Conservation (phyloP, 306 rosid species). For the Begonia fuchsioides region DNA sequence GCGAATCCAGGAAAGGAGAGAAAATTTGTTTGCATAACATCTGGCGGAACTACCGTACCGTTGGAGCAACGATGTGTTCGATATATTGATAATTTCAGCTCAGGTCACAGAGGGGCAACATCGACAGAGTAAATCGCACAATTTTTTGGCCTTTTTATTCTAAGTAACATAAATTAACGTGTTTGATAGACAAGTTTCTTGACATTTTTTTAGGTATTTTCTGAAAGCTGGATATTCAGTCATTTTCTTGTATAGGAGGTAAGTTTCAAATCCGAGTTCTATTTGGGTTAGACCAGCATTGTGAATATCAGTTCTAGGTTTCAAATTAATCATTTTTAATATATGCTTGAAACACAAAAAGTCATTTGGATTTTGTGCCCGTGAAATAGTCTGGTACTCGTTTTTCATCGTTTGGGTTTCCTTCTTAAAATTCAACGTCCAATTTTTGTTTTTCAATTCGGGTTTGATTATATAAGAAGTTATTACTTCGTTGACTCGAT, state of each 20-base stretch:
- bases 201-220: conserved; percentile 48
- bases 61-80: too few species aligned
- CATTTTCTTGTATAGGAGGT: conserved; percentile 68
- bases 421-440: too few species aligned
- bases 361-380: too few species aligned
- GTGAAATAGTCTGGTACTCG: too few species aligned
- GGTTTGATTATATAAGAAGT: neutral
- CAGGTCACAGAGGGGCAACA: conserved; percentile 94
- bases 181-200: conserved; percentile 2
- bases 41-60: conserved; percentile 97
- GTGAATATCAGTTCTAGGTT: neutral
- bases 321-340: neutral
- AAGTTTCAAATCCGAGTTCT: conserved; percentile 4
- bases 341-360: too few species aligned
- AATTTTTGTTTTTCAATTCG: too few species aligned
- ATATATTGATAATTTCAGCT: conserved; percentile 78
- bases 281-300: too few species aligned
- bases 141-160: too few species aligned
- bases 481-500: conserved; percentile 5
- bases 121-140: conserved; percentile 62
- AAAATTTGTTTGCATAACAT: conserved; percentile 16
- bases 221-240: conserved; percentile 88
- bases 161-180: too few species aligned
- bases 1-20: too few species aligned
- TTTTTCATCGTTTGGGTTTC: too few species aligned